Evolutionary conservation across 148 eudicot species (phyloP).

Genomic region (Silene conica): DNA sequence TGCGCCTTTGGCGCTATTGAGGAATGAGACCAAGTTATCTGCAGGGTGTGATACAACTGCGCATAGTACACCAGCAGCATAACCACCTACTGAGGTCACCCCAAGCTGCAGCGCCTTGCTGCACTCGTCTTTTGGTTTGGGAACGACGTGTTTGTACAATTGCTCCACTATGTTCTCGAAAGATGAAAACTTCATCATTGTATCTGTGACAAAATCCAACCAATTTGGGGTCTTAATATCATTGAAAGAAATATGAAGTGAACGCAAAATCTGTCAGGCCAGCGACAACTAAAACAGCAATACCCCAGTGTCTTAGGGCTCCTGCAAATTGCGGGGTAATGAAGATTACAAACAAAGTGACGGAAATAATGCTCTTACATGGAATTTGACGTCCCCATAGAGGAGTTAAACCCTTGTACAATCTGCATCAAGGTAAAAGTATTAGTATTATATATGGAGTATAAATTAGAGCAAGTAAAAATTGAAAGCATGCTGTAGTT

Average conservation of each 20-base stretch:
- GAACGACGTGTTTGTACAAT: slow-evolving; percentile 52
- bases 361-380: slow-evolving; percentile 39
- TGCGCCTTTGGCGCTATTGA: slow-evolving; percentile 64
- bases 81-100: slow-evolving; percentile 69
- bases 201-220: slow-evolving; percentile 37
- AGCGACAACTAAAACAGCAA: no score
- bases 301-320: no score
- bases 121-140: slow-evolving; percentile 62
- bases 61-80: slow-evolving; percentile 63
- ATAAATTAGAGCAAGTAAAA: neutral
- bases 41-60: slow-evolving; percentile 73
- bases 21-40: slow-evolving; percentile 70
- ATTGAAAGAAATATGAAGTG: no score
- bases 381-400: slow-evolving; percentile 67
- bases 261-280: no score
- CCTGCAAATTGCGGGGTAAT: no score
- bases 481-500: slow-evolving; percentile 20
- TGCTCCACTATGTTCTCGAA: slow-evolving; percentile 63
- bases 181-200: slow-evolving; percentile 79
- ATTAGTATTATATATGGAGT: no score
- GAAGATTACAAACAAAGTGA: neutral
- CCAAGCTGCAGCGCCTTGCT: slow-evolving; percentile 61
- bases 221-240: no score
- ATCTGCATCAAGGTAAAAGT: slow-evolving; percentile 23
- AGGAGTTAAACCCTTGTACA: slow-evolving; percentile 49